A percentile compares a stretch with the other conserved stretches of the same genome.
These are phyloP conservation scores for Teunomyces gatunensis DNA, from an alignment of 805 yeast genomes.

Conservation along the genomic window DNA sequence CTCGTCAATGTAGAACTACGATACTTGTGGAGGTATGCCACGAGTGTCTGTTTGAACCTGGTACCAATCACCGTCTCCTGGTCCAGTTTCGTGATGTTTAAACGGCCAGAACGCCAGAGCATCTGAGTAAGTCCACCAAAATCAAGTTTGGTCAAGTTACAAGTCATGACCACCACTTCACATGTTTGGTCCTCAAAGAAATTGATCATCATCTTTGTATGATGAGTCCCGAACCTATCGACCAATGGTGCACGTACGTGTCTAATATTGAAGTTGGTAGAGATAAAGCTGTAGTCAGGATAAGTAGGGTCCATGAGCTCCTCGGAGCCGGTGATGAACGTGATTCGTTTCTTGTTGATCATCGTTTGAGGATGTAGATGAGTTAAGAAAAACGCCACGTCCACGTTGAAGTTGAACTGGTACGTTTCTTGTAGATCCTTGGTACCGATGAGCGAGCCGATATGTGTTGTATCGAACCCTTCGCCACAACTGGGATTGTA, in stretches of 20 bases:
- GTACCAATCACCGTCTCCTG: background rate
- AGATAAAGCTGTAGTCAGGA: constrained; percentile 12
- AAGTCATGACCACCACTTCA: constrained; percentile 57
- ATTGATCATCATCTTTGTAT: constrained; percentile 66
- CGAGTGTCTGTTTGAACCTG: constrained; percentile 46
- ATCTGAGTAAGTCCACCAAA: constrained; percentile 60
- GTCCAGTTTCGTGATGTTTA: constrained; percentile 9
- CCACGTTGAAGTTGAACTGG: constrained; percentile 50
- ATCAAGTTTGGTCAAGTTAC: constrained; percentile 56
- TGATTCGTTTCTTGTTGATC: constrained; percentile 16
- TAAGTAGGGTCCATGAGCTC: constrained; percentile 11
- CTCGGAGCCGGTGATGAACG: constrained; percentile 30
- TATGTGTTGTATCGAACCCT: constrained; percentile 22
- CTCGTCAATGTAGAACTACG: constrained; percentile 20
- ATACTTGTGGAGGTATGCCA: constrained; percentile 46
- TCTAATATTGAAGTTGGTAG: constrained; percentile 19
- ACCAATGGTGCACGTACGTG: constrained; percentile 34
- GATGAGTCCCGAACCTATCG: constrained; percentile 49
- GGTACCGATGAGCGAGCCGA: constrained; percentile 30
- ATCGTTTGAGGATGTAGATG: constrained; percentile 27
- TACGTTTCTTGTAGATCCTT: constrained; percentile 32
- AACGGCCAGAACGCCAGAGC: constrained; percentile 58
- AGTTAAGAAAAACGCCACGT: constrained; percentile 37
- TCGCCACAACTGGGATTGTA: constrained; percentile 24
- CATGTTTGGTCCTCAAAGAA: constrained; percentile 43